A percentile compares a stretch with the other conserved stretches of the same genome.
phyloP scores from a whole-genome alignment of 1,139 yeast genomes.

The Blastobotrys petasosporus region DNA sequence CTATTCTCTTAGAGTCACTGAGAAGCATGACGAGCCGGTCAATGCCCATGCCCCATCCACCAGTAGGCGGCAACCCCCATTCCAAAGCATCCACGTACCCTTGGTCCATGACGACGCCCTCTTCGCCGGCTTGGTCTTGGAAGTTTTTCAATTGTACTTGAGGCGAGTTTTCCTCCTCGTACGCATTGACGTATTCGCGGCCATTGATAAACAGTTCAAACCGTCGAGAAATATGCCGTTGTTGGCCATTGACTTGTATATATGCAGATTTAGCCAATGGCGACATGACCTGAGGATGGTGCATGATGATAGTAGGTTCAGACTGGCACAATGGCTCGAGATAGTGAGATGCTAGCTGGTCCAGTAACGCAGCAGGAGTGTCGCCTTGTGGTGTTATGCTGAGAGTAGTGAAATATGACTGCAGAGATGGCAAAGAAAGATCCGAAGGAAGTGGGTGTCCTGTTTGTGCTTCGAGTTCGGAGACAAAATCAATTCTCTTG shows the following conservation, averaged over 20 bases:
- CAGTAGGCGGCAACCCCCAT: constrained; percentile 95
- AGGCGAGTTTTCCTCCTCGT: constrained; percentile 94
- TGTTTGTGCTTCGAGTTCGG: constrained; percentile 42
- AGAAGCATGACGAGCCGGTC: constrained; percentile 83
- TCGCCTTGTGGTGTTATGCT: constrained; percentile 4
- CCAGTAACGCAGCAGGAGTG: constrained; percentile 56
- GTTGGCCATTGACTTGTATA: constrained; percentile 23
- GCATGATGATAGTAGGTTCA: constrained; percentile 65
- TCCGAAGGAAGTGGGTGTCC: constrained; percentile 39
- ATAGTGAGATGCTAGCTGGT: constrained; percentile 53
- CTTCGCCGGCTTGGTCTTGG: constrained; percentile 34
- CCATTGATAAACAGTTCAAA: constrained; percentile 82
- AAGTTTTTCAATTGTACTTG: constrained; percentile 51
- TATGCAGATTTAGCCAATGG: constrained; percentile 73
- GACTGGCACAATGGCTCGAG: constrained; percentile 57
- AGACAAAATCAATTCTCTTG: constrained; percentile 42
- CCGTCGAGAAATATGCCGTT: constrained; percentile 51
- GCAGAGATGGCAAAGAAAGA: constrained; percentile 24
- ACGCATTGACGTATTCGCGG: constrained; percentile 83
- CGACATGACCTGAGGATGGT: constrained; percentile 81
- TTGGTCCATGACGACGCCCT: constrained; percentile 69
- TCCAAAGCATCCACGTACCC: constrained; percentile 71
- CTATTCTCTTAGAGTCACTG: constrained; percentile 60
- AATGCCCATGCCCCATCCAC: constrained; percentile 96
- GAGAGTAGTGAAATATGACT: constrained; percentile 1